Evolutionary conservation across 768 basidiomycete species (phyloP).

Genomic region (Dentipellis fragilis): DNA sequence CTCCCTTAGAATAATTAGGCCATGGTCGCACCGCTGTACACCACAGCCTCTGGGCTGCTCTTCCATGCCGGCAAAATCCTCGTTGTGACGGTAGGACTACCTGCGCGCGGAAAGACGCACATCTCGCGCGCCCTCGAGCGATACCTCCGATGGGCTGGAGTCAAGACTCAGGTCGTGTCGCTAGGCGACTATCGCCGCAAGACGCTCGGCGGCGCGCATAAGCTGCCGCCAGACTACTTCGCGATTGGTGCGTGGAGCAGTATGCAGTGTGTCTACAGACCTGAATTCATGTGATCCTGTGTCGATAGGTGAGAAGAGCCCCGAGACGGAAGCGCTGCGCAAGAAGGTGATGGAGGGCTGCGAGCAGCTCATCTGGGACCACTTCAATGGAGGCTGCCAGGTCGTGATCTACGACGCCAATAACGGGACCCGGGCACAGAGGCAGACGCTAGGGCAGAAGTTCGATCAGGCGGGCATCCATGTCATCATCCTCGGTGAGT

Average conservation of each 20-base stretch:
- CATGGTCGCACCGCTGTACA: conserved; percentile 95
- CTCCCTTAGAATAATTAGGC: too few relatives aligned
- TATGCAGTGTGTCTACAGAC: not conserved
- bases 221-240: conserved; percentile 90
- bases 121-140: conserved; percentile 91
- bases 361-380: conserved; percentile 82
- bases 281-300: not conserved
- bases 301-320: conserved; percentile 56
- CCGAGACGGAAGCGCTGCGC: conserved; percentile 72
- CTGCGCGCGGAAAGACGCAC: conserved; percentile 94
- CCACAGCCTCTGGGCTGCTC: conserved; percentile 77
- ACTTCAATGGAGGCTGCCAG: conserved; percentile 81
- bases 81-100: conserved; percentile 85
- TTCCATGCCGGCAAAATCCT: conserved; percentile 95
- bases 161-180: conserved; percentile 91
- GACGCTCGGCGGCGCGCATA: conserved; percentile 78
- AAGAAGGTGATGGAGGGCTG: conserved; percentile 71
- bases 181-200: conserved; percentile 92
- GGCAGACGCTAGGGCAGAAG: conserved; percentile 70
- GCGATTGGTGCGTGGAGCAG: conserved; percentile 45
- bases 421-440: conserved; percentile 63
- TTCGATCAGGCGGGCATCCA: conserved; percentile 84
- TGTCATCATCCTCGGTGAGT: conserved; percentile 82
- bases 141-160: conserved; percentile 97
- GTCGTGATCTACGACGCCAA: conserved; percentile 99